Evolutionary conservation across 495 filamentous ascomycete species (phyloP).

Genomic region (Chlorociboria aeruginascens): DNA sequence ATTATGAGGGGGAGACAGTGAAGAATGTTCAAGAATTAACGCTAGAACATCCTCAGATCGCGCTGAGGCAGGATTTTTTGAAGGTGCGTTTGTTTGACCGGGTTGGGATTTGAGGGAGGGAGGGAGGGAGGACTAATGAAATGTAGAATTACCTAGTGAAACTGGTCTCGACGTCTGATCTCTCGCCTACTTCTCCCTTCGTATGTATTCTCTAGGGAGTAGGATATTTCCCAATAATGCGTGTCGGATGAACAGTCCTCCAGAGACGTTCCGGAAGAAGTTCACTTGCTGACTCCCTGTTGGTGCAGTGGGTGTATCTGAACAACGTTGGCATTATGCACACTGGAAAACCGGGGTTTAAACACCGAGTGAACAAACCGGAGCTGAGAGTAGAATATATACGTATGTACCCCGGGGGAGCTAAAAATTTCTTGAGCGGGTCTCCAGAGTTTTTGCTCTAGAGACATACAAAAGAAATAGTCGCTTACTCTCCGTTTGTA

Average conservation of each 20-base stretch:
- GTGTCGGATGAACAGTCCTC: no score
- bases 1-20: conserved; percentile 15
- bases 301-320: conserved; percentile 21
- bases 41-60: conserved; percentile 28
- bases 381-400: conserved; percentile 27
- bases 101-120: no score
- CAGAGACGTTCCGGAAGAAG: no score
- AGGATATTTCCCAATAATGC: no score
- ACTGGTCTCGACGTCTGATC: conserved; percentile 15
- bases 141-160: conserved; percentile 18
- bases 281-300: no score
- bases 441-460: background rate
- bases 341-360: conserved; percentile 26
- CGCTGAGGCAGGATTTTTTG: conserved; percentile 27
- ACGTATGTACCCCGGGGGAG: background rate
- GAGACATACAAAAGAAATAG: background rate
- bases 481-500: background rate
- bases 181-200: conserved; percentile 7
- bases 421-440: background rate
- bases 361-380: conserved; percentile 24
- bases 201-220: no score
- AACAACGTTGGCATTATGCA: conserved; percentile 31
- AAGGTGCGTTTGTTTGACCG: conserved; percentile 14
- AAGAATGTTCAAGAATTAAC: conserved; percentile 20
- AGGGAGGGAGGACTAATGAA: background rate